Conservation (phyloP, 805 yeast species). For the Cyberlindnera veronae region DNA sequence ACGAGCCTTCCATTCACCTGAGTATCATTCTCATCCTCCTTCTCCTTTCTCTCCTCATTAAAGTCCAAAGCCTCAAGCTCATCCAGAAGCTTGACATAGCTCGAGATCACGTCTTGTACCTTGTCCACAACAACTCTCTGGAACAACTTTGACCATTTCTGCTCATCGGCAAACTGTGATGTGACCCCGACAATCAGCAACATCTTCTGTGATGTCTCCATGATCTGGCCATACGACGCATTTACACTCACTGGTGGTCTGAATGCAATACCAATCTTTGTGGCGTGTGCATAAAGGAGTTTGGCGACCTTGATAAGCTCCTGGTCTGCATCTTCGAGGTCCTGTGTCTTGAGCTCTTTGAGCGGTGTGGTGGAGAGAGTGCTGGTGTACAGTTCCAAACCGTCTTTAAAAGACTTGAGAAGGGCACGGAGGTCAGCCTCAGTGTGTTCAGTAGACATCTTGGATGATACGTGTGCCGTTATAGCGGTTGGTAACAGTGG, state of each 20-base stretch:
- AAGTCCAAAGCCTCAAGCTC: conserved; percentile 25
- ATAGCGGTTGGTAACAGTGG: too few relatives aligned
- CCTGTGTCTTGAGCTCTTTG: conserved; percentile 21
- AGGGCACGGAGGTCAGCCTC: conserved; percentile 21
- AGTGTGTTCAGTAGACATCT: conserved; percentile 11
- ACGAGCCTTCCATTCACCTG: conserved; percentile 41
- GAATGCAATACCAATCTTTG: conserved; percentile 71
- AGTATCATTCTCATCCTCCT: conserved; percentile 27
- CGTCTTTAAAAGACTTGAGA: conserved; percentile 19
- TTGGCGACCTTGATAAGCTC: conserved; percentile 60
- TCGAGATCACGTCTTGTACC: conserved; percentile 17
- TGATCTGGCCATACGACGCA: conserved; percentile 48
- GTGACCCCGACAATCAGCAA: conserved; percentile 44
- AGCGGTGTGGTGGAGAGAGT: conserved; percentile 6
- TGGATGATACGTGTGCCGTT: background rate
- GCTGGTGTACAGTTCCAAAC: conserved; percentile 15
- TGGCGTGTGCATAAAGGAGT: conserved; percentile 68
- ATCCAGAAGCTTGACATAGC: conserved; percentile 20
- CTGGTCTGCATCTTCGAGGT: conserved; percentile 42
- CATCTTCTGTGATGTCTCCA: conserved; percentile 42
- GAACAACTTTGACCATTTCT: conserved; percentile 32
- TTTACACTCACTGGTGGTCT: conserved; percentile 51
- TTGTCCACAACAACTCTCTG: conserved; percentile 20
- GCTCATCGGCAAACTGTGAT: conserved; percentile 36
- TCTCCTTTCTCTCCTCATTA: conserved; percentile 16